Percentiles rank a stretch among this genome's conserved stretches.
Conservation (phyloP, 352 stramenopile species). For the Bremia lactucae region DNA sequence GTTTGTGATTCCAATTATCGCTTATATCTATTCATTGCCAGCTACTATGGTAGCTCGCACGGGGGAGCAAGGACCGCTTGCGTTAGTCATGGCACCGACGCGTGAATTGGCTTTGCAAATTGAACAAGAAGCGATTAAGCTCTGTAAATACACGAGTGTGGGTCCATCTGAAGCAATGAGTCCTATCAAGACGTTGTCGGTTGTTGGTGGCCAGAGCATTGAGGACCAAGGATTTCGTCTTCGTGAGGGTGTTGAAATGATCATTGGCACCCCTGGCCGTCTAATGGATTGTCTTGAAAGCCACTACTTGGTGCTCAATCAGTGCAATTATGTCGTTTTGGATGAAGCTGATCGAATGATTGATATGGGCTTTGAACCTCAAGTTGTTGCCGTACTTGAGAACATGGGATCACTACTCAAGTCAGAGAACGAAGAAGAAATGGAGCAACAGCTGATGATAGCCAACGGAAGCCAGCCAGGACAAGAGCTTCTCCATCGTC, state of each 20-base stretch:
- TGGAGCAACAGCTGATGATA: constrained; percentile 88
- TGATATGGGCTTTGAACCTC: constrained; percentile 94
- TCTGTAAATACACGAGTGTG: constrained; percentile 84
- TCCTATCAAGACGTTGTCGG: constrained; percentile 71
- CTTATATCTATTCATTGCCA: constrained; percentile 91
- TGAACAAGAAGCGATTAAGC: constrained; percentile 90
- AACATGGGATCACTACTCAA: constrained; percentile 95
- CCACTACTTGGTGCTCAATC: constrained; percentile 96
- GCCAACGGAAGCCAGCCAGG: constrained; percentile 28
- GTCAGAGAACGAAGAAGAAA: constrained; percentile 92
- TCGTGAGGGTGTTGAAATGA: constrained; percentile 93
- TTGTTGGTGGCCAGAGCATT: constrained; percentile 93
- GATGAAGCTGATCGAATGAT: constrained; percentile 99
- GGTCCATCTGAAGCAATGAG: constrained; percentile 41
- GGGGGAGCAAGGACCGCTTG: constrained; percentile 91
- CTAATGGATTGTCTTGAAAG: constrained; percentile 97
- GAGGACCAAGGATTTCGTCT: constrained; percentile 94
- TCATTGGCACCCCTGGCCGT: constrained; percentile 97
- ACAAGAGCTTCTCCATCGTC: constrained; percentile 44
- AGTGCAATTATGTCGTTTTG: constrained; percentile 98
- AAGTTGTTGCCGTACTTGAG: constrained; percentile 94
- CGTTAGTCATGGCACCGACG: constrained; percentile 97
- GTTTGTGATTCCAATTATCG: constrained; percentile 96
- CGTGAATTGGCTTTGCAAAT: constrained; percentile 98
- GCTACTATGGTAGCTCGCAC: constrained; percentile 73